phyloP scores from a whole-genome alignment of 2,329 filamentous ascomycete genomes.

The Ophiostoma montium region DNA sequence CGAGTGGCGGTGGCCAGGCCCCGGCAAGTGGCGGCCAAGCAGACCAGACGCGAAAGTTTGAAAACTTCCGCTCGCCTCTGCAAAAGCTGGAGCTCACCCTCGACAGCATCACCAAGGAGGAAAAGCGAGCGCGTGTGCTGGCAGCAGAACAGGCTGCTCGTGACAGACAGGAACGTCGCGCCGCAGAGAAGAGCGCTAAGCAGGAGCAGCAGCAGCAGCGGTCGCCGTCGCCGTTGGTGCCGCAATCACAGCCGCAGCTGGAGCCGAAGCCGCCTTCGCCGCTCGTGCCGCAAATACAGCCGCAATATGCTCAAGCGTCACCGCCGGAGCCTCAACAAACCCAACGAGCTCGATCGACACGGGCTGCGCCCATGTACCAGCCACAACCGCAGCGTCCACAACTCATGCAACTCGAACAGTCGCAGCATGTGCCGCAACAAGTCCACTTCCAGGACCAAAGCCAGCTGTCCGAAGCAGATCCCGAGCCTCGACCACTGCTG shows the following conservation, averaged over 20 bases:
- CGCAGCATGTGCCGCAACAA: constrained; percentile 14
- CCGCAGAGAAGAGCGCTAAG: constrained; percentile 4
- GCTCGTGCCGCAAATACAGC: background rate
- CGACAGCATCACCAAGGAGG: constrained; percentile 87
- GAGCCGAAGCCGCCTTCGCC: background rate
- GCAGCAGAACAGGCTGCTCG: constrained; percentile 64
- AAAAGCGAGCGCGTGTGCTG: constrained; percentile 73
- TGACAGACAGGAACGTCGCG: constrained; percentile 36
- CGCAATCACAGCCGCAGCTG: background rate
- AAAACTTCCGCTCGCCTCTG: constrained; percentile 74
- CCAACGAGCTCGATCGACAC: background rate
- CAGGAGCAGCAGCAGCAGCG: constrained; percentile 1
- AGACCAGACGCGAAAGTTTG: constrained; percentile 43
- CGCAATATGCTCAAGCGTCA: background rate
- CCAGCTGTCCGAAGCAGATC: constrained; percentile 14
- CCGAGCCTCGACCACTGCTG: constrained; percentile 15
- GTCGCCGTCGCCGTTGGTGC: background rate
- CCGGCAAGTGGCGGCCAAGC: too few species aligned
- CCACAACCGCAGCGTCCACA: background rate
- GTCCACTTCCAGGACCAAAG: constrained; percentile 21
- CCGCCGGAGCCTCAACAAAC: background rate
- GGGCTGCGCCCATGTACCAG: background rate
- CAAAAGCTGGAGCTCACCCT: constrained; percentile 87
- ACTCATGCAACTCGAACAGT: constrained; percentile 8
- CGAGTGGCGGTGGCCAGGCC: constrained; percentile 15